phyloP scores from a whole-genome alignment of 2,329 filamentous ascomycete species.

The Trichoderma citrinoviride region DNA sequence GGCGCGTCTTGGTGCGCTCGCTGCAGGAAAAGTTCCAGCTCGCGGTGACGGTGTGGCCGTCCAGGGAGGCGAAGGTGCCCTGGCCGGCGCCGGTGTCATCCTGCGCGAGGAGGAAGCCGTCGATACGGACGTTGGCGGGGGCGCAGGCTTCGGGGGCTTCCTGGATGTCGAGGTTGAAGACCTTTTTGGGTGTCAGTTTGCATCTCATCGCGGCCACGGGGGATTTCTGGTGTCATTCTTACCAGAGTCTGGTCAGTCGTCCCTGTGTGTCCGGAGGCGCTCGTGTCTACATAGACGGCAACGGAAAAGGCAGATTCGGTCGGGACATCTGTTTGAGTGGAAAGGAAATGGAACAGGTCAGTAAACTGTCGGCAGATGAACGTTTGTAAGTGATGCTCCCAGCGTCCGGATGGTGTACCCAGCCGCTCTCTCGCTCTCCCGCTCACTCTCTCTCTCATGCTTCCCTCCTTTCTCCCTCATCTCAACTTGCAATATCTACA shows the following conservation, averaged over 20 bases:
- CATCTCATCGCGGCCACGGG: too few species aligned
- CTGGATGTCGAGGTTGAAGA: slow-evolving; percentile 16
- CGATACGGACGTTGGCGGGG: slow-evolving; percentile 13
- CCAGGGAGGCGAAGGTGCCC: slow-evolving; percentile 15
- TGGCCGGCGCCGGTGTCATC: slow-evolving; percentile 20
- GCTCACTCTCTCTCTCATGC: not conserved
- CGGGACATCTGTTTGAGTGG: not conserved
- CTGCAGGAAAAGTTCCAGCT: slow-evolving; percentile 22
- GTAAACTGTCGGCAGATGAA: not conserved
- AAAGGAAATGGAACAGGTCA: not conserved
- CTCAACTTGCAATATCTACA: not conserved
- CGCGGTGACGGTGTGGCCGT: slow-evolving; percentile 16
- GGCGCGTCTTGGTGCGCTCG: too few species aligned
- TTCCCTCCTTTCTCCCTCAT: not conserved
- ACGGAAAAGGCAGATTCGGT: slow-evolving; percentile 8
- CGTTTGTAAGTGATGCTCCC: too few species aligned
- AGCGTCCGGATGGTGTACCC: slow-evolving; percentile 2
- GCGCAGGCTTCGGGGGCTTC: slow-evolving; percentile 15
- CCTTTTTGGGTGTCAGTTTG: slow-evolving; percentile 4
- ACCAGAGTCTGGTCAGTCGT: slow-evolving; percentile 14
- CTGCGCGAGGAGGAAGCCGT: slow-evolving; percentile 18
- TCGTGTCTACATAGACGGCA: slow-evolving; percentile 5
- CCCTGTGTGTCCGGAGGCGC: not conserved
- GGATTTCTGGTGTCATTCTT: not conserved
- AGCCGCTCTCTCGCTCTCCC: not conserved